Evolutionary conservation across 23 red algal species (phyloP).

Genomic region (Gracilaria caudata): DNA sequence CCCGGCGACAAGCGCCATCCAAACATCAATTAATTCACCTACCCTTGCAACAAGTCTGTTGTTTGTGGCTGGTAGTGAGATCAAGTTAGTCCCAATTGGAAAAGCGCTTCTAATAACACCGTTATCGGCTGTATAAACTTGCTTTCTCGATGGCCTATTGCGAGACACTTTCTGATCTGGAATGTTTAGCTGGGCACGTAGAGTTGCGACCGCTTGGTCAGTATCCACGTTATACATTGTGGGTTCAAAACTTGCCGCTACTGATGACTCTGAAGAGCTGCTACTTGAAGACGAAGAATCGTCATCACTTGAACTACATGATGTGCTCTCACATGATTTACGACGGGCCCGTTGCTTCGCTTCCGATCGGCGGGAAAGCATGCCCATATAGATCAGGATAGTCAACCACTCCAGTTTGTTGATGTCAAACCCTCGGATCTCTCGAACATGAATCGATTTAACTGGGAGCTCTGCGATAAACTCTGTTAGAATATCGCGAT

Average conservation of each 20-base stretch:
- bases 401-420: conserved; percentile 54
- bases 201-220: conserved; percentile 14
- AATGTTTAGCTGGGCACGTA: conserved; percentile 9
- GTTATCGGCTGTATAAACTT: neutral
- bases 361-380: neutral
- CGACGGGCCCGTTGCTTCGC: neutral
- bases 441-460: conserved; percentile 7
- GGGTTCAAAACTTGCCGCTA: neutral
- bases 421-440: conserved; percentile 26
- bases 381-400: conserved; percentile 30
- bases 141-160: neutral
- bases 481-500: conserved; percentile 20
- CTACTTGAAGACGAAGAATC: neutral
- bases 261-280: neutral
- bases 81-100: conserved; percentile 15
- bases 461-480: conserved; percentile 25
- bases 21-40: conserved; percentile 53
- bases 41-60: conserved; percentile 42
- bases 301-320: conserved; percentile 5
- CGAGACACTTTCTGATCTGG: neutral
- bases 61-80: neutral
- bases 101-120: conserved; percentile 10
- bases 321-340: neutral
- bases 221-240: neutral
- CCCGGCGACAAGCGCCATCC: conserved; percentile 45